These are phyloP conservation scores for Macrophomina tecta DNA, from an alignment of 2,329 filamentous ascomycete species.

Conservation along the genomic window DNA sequence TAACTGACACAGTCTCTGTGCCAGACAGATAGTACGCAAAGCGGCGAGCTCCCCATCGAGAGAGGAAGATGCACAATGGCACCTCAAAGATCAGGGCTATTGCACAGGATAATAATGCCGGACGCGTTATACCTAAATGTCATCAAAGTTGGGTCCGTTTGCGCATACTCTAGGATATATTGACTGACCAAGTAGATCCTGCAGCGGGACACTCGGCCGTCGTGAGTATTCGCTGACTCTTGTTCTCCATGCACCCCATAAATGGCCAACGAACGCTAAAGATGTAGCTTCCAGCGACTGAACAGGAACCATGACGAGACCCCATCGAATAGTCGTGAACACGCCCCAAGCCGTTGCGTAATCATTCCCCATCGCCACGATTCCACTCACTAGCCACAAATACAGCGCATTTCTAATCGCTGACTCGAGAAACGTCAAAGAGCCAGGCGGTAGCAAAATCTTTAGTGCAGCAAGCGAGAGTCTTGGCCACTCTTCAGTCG, in stretches of 20 bases:
- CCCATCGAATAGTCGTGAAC: constrained; percentile 77
- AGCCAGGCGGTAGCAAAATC: constrained; percentile 62
- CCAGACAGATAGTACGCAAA: constrained; percentile 69
- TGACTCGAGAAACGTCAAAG: constrained; percentile 68
- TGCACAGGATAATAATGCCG: constrained; percentile 59
- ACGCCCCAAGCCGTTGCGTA: constrained; percentile 77
- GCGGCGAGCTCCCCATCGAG: constrained; percentile 61
- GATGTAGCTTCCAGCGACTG: constrained; percentile 70
- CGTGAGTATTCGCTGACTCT: too few species aligned
- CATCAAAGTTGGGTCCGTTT: too few species aligned
- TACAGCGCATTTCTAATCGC: constrained; percentile 72
- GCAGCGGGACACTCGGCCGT: too few species aligned
- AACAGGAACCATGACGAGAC: constrained; percentile 75
- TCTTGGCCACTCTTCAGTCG: neutral
- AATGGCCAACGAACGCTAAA: constrained; percentile 69
- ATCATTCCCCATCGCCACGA: constrained; percentile 66
- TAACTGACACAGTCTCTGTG: constrained; percentile 62
- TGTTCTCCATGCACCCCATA: constrained; percentile 64
- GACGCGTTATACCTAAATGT: too few species aligned
- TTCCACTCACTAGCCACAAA: constrained; percentile 70
- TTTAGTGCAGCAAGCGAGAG: constrained; percentile 51
- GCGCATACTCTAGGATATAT: too few species aligned
- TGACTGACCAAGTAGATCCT: too few species aligned
- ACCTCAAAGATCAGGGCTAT: constrained; percentile 66
- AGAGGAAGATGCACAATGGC: constrained; percentile 67